Base-by-base conservation (phyloP, 192 early-diverging fungal species). In the Backusella psychrophila region DNA sequence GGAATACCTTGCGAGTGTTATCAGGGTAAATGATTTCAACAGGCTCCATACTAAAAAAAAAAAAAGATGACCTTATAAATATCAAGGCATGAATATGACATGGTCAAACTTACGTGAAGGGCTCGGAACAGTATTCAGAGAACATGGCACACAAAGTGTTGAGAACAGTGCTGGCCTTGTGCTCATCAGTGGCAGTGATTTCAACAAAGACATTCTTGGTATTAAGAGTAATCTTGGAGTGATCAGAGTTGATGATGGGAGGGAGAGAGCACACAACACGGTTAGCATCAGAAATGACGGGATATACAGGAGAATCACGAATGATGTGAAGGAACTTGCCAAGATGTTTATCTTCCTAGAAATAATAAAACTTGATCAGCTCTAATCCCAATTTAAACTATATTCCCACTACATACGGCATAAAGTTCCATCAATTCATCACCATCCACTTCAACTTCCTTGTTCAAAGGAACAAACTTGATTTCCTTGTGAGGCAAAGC, bases 201-300 rank as follows among this genome's bases (percentile, higher is more conserved):
- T 99, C 98, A 83, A 99, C 97, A 67, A 99, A 93, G 44, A 99
- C 93, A 77, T 99, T 98, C 85, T 92, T 95, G 56, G 98, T 98
- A 38, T 92, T 86, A 42, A 97, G 84, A 26, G 89, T 93, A 81
- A 99, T 99, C 86, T 99, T 99, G 78, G 96, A 97, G 83, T 97
- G 95, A 74, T 99, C 90, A 76, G 94, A 90, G 90, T 99, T 99
- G 90, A 99, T 99, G 83, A 99, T 96, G 33, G 98, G 98, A 38
- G 98, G 98, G 74, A 99, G 86, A 56, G 97, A 98, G 80, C 96
- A 87, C 21, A 99, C 96, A 49, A 83, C 84, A 67, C 90, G 89
- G 23, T 91, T 93, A 52, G 90, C 84, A 83, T 98, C 97, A 80
- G 89, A 96, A 42, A 99, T 89, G 29, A 98, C 91, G 33, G 98